Base-by-base conservation (phyloP, 148 eudicot species). In the Diospyros kaki region DNA sequence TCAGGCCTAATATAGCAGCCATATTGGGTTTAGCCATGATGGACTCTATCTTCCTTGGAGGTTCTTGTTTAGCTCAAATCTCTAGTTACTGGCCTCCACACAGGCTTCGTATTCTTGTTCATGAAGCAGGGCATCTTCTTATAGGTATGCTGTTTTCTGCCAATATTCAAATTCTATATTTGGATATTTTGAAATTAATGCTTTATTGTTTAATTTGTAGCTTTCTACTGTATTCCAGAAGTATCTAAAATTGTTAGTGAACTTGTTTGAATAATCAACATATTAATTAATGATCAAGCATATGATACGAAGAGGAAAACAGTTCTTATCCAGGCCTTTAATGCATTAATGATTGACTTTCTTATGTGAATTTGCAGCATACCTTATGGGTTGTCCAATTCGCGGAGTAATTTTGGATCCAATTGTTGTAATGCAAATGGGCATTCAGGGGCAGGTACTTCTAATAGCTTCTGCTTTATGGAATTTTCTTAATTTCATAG, bases 51-150 rank as follows among this genome's bases (percentile, higher is more conserved):
- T 84, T 89, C 81, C 96, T 94, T 73, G 98, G 98, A 67, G 97
- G 98, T 69, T 66, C 90, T 3, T 94, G 97, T 80, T 83, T 90
- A 68, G 97, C 98, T 75, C 96, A 87, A 80, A 89, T 94, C 46
- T 85, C 96, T 75, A 90, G 98, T 84, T 92, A 87, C 73, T 94
- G 98, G 98, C 98, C 98, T 76, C 98, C 98, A 39, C 77, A 87
- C 76, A 90, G 87, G 83, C 93, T 91, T 13, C 92, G 98, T 28
- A 94, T 94, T 83, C 91, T 94, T 71, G 96, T 94, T 75, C 98
- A 94, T 87, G 98, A 94, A 87, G 98, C 98, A 68, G 98, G 98
- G 8, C 98, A 94, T 84, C 87, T 94, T 78, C 91, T 94, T 81
- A 86, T 88, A 50, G 97, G 98, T 90, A 84, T 73, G 68, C 65